Percentiles rank a stretch among this genome's conserved stretches.
Evolutionary conservation across 2,329 filamentous ascomycete genomes (phyloP).

Genomic region (Paracorniculantispora psalliotae): DNA sequence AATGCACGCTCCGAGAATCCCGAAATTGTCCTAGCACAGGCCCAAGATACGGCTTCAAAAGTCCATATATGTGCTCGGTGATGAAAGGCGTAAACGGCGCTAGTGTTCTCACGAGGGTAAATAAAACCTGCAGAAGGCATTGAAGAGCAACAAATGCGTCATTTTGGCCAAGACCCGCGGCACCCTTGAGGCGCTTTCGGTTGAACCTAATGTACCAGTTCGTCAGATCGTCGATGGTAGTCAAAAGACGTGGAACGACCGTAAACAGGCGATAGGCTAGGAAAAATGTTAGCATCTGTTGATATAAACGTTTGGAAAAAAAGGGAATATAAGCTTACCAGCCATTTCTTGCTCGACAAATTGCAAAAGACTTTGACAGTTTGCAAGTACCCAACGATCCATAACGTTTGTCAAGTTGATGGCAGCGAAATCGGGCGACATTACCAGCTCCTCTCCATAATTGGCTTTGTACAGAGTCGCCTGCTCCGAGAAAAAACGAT

Average conservation of each 20-base stretch:
- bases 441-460: slow-evolving; percentile 18
- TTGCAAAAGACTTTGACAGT: slow-evolving; percentile 76
- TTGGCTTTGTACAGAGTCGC: slow-evolving; percentile 20
- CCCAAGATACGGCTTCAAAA: slow-evolving; percentile 73
- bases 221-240: slow-evolving; percentile 77
- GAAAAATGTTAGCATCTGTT: neutral
- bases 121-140: slow-evolving; percentile 84
- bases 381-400: slow-evolving; percentile 85
- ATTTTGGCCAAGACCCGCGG: slow-evolving; percentile 56
- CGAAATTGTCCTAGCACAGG: slow-evolving; percentile 54
- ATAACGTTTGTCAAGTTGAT: slow-evolving; percentile 50
- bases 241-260: slow-evolving; percentile 71
- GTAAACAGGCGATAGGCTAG: slow-evolving; percentile 70
- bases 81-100: slow-evolving; percentile 89
- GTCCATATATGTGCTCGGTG: slow-evolving; percentile 80
- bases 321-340: slow-evolving; percentile 37
- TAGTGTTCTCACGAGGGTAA: slow-evolving; percentile 71
- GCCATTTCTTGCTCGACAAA: slow-evolving; percentile 86
- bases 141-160: slow-evolving; percentile 82
- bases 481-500: slow-evolving; percentile 24
- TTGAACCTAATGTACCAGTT: slow-evolving; percentile 95
- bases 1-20: slow-evolving; percentile 78
- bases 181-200: slow-evolving; percentile 76
- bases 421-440: slow-evolving; percentile 15
- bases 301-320: neutral